Evolutionary conservation across 805 yeast species (phyloP).

Genomic region (Candida verbasci): DNA sequence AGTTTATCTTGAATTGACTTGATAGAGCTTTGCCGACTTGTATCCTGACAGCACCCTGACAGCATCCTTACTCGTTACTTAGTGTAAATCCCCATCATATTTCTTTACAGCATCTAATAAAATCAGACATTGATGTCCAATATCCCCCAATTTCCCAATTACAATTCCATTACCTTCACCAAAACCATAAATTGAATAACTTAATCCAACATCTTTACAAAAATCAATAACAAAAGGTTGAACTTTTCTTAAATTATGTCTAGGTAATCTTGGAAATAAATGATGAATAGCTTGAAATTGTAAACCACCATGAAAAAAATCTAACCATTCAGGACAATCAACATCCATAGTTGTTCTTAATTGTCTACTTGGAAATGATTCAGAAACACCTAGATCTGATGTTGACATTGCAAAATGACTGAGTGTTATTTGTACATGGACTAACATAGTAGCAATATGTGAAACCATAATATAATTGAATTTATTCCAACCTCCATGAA

Average conservation of each 20-base stretch:
- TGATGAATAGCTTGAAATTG: constrained; percentile 92
- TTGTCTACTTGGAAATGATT: constrained; percentile 75
- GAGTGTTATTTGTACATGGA: constrained; percentile 88
- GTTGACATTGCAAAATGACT: constrained; percentile 95
- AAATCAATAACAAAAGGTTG: constrained; percentile 71
- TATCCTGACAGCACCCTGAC: too few relatives aligned
- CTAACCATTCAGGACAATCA: constrained; percentile 90
- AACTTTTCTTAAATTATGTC: constrained; percentile 76
- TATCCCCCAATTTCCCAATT: constrained; percentile 62
- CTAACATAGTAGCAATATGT: constrained; percentile 80
- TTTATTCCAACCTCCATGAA: constrained; percentile 52
- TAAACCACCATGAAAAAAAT: constrained; percentile 85
- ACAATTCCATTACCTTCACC: constrained; percentile 72
- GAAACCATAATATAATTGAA: constrained; percentile 63
- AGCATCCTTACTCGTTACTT: too few relatives aligned
- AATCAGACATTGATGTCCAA: constrained; percentile 75
- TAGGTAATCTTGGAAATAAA: constrained; percentile 81
- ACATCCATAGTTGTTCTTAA: constrained; percentile 92
- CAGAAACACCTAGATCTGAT: constrained; percentile 75
- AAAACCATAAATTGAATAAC: constrained; percentile 82
- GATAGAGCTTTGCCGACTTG: too few relatives aligned
- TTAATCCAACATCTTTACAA: constrained; percentile 71
- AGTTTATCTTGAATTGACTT: too few relatives aligned
- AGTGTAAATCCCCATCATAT: constrained; percentile 13
- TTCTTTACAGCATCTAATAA: constrained; percentile 68